Evolutionary conservation across 306 rosid genomes (phyloP), one percentile per base, ranked within the genome.

Genomic region (Ziziphus jujuba): DNA sequence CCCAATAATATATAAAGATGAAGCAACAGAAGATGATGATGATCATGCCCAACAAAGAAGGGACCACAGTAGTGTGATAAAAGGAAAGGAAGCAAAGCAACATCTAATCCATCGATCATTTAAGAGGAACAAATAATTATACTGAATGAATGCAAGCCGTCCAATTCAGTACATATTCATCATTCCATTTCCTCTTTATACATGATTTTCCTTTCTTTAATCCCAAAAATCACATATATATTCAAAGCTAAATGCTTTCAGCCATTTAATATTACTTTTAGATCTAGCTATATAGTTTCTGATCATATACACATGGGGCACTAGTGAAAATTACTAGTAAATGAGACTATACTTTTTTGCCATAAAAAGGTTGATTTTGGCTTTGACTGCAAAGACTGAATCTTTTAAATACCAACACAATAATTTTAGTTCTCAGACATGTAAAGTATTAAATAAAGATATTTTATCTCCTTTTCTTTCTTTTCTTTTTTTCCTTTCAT

Each of bases 31-130:
- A 61, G 76, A 21, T 45, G 54, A 43, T 38, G 13, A 72, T 31
- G 23, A 60, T 75, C 65, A 67, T 80, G 75, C 70, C 74, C 77
- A 67, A 74, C 80, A 77, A 63, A 71, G 59, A 64, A 77, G 85
- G 81, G 85, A 65, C 85, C 81, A 68, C 77, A 54, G 8, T 59
- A 52, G 56, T 77, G 80, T 58, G 72, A 34, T 51, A 74, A 74
- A 74, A 69, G 47, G 22, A 4, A 6, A 33, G 22, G 20, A 43
- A 16, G 7, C 7, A 61, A 58, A 58, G 34, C 35, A 25, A 59
- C 50, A 12, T 12, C 45, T 12, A 2, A 40, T 10, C 45, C 45
- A 40, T 69, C 60, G 58, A 68, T 35, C 70, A 70, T 70, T 53
- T 40, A 56, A 69, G 36, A 69, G 31, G 33, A 77, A 16, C 62